Base-by-base conservation (phyloP, 2,329 filamentous ascomycete genomes). In the Penicillium fuscoglaucum region DNA sequence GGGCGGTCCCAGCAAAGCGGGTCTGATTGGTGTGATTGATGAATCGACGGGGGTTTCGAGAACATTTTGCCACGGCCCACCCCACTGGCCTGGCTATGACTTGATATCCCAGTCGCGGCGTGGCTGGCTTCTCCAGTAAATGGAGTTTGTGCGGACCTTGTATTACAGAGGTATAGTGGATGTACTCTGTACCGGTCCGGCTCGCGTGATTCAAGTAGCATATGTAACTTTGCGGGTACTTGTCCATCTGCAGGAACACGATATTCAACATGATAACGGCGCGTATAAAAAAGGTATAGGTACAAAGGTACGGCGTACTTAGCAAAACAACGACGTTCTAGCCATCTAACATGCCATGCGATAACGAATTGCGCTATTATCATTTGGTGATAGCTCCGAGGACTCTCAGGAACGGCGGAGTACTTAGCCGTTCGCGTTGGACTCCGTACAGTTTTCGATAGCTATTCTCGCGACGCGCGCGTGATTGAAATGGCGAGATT, bases 61-160 rank as follows among this genome's bases (percentile, higher is more conserved):
- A 68, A 69, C 60, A 59, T 66, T 70, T 71, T 70, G 71, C 71
- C 71, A 73, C 71, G 69, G 66, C 68, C 69, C 64, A 68, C 70
- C 58, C 58, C 46, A 52, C 50, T 54, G 57, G 29, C 17, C 19
- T 43, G 56, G 47, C 44, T 57, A 50, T 58, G 54, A 56, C 58
- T 52, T 55, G 61, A 62, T 60, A 59, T 53, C 40, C 48, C 52
- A 56, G 41, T 48, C 26, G 56, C 47, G 56, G 40, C 37, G 53
- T 65, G 64, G 58, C 62, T 61, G 61, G 52, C 51, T 57, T 52
- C 57, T 62, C 61, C 59, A 63, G 51, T 53, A 21, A 31, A 64
- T 58, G 55, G 57, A 40, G 52, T 44, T 29, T 40, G 17, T 55
- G 59, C 59, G 59, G 59, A 61, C 39, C 29, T 40, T 24, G 50